Base-by-base conservation (phyloP, 2,329 filamentous ascomycete genomes). In the Exophiala lecanii-corni region DNA sequence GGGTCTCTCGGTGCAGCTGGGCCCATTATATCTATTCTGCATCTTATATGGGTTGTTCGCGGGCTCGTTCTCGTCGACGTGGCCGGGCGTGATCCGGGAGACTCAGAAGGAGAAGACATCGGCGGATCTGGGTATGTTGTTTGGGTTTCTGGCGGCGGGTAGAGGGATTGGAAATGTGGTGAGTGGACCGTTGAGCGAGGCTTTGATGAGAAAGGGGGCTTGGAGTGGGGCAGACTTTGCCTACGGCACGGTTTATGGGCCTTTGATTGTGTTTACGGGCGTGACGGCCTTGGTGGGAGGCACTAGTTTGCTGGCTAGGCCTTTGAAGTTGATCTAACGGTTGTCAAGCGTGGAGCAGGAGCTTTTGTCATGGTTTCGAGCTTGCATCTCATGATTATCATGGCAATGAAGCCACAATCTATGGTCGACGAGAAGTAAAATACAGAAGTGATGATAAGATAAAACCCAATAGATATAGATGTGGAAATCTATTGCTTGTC, bases 161-260 rank as follows among this genome's bases (percentile, higher is more conserved):
- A 70, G 72, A 33, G 74, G 74, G 0, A 63, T 76, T 15, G 73
- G 74, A 3, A 72, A 70, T 55, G 59, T 78, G 7, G 64, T 69
- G 7, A 69, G 65, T 45, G 74, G 74, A 2, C 74, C 74, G 0
- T 55, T 77, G 31, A 75, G 72, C 36, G 72, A 75, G 54, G 64
- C 59, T 9, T 30, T 47, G 17, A 20, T 47, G 15, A 26, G 16
- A 19, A 21, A 21, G 9, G 23, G 17, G 12, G 13, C 25, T 6
- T 39, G 42, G 36, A 30, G 30, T 13, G 30, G 30, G 25, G 18
- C 41, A 16, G n/a, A 32, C n/a, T 34, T 34, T 16, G 34, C 34
- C 15, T 45, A 39, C 28, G 15, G 18, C 7, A 18, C 35, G 3
- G 26, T 16, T 10, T 45, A 33, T 40, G 42, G 33, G 25, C 42